Percentiles rank a stretch among this genome's conserved stretches.
phyloP scores from a whole-genome alignment of 371 early-diverging fungal species.

The Entomophthora muscae region DNA sequence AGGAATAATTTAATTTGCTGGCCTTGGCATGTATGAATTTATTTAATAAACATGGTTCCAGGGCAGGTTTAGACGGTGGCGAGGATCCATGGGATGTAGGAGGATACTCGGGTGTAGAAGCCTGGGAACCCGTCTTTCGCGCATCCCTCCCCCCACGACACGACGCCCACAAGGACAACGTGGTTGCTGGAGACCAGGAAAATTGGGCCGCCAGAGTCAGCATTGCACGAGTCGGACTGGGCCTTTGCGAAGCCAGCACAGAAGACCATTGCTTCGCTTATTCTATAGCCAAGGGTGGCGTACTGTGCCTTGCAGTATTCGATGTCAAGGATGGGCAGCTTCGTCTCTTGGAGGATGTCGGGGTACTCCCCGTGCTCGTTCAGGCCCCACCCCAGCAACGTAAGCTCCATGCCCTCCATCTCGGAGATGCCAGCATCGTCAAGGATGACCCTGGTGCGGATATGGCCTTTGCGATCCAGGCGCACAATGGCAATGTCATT shows the following conservation, averaged over 20 bases:
- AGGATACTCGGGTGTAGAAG: neutral
- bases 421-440: neutral
- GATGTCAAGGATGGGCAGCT: neutral
- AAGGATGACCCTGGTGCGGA: neutral
- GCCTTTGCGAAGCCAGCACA: neutral
- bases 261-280: neutral
- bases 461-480: neutral
- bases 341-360: neutral
- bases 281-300: neutral
- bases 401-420: neutral
- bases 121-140: neutral
- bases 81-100: neutral
- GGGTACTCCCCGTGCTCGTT: neutral
- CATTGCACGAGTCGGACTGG: neutral
- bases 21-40: no score
- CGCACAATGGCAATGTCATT: constrained; percentile 2
- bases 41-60: no score
- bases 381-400: neutral
- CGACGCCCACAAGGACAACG: neutral
- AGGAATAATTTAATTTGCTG: no score
- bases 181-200: neutral
- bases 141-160: neutral
- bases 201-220: neutral
- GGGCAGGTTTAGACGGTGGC: neutral
- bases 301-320: neutral